Percentiles rank a stretch among this genome's conserved stretches.
phyloP scores from a whole-genome alignment of 768 basidiomycete species.

The Mycena rebaudengoi region DNA sequence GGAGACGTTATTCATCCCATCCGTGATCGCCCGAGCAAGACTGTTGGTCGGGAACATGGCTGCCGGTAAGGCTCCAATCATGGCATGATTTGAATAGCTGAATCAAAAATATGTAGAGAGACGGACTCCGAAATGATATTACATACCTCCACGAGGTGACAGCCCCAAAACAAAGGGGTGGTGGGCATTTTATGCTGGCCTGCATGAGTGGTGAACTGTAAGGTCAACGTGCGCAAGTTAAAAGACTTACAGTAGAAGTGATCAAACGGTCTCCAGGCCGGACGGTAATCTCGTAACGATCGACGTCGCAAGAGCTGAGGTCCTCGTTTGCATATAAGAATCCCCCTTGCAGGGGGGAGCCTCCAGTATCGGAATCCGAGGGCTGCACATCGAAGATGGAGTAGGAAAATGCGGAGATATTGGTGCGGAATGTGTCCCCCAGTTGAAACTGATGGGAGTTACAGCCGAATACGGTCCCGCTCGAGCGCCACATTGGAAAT shows the following conservation, averaged over 20 bases:
- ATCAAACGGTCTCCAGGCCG: constrained; percentile 23
- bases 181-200: constrained; percentile 9
- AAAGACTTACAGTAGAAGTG: background rate
- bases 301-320: constrained; percentile 16
- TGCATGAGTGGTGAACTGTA: background rate
- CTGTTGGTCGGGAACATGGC: background rate
- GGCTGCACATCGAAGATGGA: constrained; percentile 9
- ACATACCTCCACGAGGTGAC: constrained; percentile 1
- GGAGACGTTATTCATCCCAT: constrained; percentile 2
- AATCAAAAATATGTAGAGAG: background rate
- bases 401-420: constrained; percentile 24
- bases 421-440: constrained; percentile 20
- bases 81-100: constrained; percentile 8
- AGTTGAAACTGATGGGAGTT: constrained; percentile 18
- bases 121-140: background rate
- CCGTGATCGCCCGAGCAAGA: constrained; percentile 1
- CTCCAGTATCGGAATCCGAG: background rate
- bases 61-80: background rate
- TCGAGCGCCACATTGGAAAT: background rate
- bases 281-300: constrained; percentile 1
- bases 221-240: background rate
- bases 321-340: constrained; percentile 8
- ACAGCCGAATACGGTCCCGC: background rate
- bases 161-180: constrained; percentile 4
- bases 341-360: background rate